These are phyloP conservation scores for Penicillium chermesinum DNA, from an alignment of 495 filamentous ascomycete genomes.

Conservation along the genomic window DNA sequence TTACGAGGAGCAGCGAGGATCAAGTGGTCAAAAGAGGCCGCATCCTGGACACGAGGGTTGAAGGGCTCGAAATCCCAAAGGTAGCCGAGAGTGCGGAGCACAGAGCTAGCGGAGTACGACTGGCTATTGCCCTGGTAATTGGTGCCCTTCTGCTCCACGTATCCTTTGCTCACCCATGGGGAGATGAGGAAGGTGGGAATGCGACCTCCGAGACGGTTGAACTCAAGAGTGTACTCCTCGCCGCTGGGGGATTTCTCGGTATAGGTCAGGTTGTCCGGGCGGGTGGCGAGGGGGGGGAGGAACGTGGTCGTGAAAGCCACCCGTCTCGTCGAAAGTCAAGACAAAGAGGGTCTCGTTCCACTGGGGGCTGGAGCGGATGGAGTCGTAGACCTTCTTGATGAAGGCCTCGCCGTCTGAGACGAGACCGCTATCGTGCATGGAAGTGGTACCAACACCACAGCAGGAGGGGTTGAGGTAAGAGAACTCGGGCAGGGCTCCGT, in stretches of 20 bases:
- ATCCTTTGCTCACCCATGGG: constrained; percentile 39
- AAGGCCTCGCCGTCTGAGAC: constrained; percentile 46
- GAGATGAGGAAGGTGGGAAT: constrained; percentile 49
- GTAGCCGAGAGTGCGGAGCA: constrained; percentile 37
- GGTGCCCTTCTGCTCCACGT: constrained; percentile 42
- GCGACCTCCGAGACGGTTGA: constrained; percentile 46
- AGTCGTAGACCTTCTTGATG: constrained; percentile 49
- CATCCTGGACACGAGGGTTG: constrained; percentile 34
- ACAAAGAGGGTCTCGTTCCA: constrained; percentile 46
- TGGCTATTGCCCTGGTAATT: constrained; percentile 26
- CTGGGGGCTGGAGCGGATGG: constrained; percentile 40
- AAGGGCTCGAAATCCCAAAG: constrained; percentile 44
- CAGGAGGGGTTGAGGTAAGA: constrained; percentile 49
- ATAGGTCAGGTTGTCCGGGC: constrained; percentile 39
- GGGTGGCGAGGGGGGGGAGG: constrained; percentile 37
- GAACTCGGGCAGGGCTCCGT: constrained; percentile 38
- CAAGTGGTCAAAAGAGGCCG: constrained; percentile 42
- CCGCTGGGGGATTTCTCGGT: constrained; percentile 40
- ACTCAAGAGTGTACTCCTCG: constrained; percentile 39
- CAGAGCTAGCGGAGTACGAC: constrained; percentile 38
- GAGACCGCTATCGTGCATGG: constrained; percentile 43
- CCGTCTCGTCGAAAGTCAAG: constrained; percentile 49
- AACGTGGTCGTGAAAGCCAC: constrained; percentile 49
- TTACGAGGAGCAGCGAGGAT: constrained; percentile 16
- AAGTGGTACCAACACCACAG: constrained; percentile 42